Evolutionary conservation across 139 green algal species (phyloP).

Genomic region (Astrephomene gubernaculifera): DNA sequence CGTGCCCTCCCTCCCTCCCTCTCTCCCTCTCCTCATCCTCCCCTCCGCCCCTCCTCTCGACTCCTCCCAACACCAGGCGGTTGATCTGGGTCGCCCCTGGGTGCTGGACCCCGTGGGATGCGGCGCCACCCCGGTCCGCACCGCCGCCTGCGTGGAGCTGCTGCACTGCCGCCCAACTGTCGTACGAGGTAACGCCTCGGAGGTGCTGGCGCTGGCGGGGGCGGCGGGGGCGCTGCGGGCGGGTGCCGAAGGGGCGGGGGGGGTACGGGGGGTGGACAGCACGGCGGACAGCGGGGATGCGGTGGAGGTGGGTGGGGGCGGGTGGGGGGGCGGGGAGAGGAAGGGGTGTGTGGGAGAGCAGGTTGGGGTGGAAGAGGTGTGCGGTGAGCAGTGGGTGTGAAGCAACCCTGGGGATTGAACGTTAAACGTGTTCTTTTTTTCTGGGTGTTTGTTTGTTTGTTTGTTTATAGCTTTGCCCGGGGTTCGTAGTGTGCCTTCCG

Average conservation of each 20-base stretch:
- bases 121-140: conserved; percentile 79
- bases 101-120: conserved; percentile 88
- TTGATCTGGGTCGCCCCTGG: conserved; percentile 76
- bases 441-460: background rate
- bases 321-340: background rate
- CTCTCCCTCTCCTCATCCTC: background rate
- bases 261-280: conserved; percentile 76
- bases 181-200: conserved; percentile 81
- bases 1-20: background rate
- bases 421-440: background rate
- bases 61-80: conserved; percentile 37
- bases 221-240: conserved; percentile 53
- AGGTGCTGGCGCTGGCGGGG: conserved; percentile 81
- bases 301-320: conserved; percentile 13
- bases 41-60: no score
- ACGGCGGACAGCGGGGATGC: conserved; percentile 70
- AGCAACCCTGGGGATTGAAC: background rate
- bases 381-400: background rate
- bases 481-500: background rate
- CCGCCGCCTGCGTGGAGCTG: conserved; percentile 65
- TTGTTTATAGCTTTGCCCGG: background rate
- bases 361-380: background rate
- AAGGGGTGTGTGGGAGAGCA: no score
- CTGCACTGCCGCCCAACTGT: conserved; percentile 72
- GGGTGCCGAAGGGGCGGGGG: background rate